Evolutionary conservation across 805 yeast species (phyloP).

Genomic region (Barnettozyma wickerhamii): DNA sequence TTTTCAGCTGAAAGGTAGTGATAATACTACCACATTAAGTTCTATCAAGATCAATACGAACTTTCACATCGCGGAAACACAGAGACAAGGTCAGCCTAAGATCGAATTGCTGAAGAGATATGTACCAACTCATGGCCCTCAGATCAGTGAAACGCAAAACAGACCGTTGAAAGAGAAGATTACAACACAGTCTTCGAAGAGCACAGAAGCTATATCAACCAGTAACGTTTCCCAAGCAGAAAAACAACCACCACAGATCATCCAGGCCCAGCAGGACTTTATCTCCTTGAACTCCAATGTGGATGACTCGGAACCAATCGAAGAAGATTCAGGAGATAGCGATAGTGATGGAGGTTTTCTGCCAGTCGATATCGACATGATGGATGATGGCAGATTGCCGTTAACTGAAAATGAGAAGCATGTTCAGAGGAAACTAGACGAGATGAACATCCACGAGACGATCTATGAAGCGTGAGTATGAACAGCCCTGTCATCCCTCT

Average conservation of each 20-base stretch:
- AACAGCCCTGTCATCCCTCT: too few species aligned
- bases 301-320: constrained; percentile 16
- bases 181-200: background rate
- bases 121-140: too few species aligned
- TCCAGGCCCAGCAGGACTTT: background rate
- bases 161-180: background rate
- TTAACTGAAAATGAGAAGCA: constrained; percentile 25
- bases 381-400: constrained; percentile 24
- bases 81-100: too few species aligned
- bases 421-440: constrained; percentile 23
- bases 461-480: constrained; percentile 26
- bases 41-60: too few species aligned
- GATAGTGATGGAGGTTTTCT: constrained; percentile 10
- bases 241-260: background rate
- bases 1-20: too few species aligned
- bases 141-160: too few species aligned
- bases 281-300: constrained; percentile 3
- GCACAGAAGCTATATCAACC: background rate
- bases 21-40: too few species aligned
- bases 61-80: too few species aligned
- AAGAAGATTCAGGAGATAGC: constrained; percentile 21
- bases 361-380: constrained; percentile 9
- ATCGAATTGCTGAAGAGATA: too few species aligned
- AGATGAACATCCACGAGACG: constrained; percentile 32
- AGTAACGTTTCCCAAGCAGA: background rate